Evolutionary conservation across 345 rosid genomes (phyloP).

Genomic region (Sonneratia alba): DNA sequence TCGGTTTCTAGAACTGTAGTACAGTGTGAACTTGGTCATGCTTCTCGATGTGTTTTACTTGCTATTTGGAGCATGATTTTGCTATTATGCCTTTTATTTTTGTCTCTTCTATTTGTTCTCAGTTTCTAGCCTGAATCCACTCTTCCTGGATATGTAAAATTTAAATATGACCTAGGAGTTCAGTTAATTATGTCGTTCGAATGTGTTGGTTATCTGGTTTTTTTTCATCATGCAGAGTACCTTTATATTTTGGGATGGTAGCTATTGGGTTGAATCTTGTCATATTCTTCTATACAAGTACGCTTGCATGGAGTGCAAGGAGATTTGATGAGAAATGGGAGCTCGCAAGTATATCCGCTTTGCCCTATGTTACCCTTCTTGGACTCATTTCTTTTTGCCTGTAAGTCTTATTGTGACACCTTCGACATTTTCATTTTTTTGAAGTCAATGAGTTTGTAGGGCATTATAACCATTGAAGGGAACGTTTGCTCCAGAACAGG

Average conservation of each 20-base stretch:
- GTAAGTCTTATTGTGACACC: slow-evolving; percentile 35
- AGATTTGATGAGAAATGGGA: slow-evolving; percentile 95
- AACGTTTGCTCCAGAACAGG: background rate
- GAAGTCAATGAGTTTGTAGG: background rate
- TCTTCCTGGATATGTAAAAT: background rate
- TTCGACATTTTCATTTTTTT: background rate
- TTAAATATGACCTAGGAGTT: background rate
- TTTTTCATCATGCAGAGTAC: slow-evolving; percentile 48
- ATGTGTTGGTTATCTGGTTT: slow-evolving; percentile 9
- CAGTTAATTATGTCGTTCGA: background rate
- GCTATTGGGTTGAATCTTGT: slow-evolving; percentile 53
- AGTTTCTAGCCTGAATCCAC: background rate
- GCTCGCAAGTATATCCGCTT: slow-evolving; percentile 53
- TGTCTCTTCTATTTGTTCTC: background rate
- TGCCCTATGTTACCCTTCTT: slow-evolving; percentile 77
- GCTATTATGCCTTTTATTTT: background rate
- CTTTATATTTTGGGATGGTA: slow-evolving; percentile 66
- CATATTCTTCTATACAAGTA: slow-evolving; percentile 67
- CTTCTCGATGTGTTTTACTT: background rate
- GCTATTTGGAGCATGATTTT: background rate
- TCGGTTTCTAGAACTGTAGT: background rate
- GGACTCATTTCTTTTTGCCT: slow-evolving; percentile 76
- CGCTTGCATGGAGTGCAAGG: slow-evolving; percentile 69
- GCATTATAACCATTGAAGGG: background rate
- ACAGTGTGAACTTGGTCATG: background rate